Percentiles rank a stretch among this genome's conserved stretches.
These are phyloP conservation scores for Phellinidium pouzarii DNA, from an alignment of 1,284 basidiomycete species.

Conservation along the genomic window DNA sequence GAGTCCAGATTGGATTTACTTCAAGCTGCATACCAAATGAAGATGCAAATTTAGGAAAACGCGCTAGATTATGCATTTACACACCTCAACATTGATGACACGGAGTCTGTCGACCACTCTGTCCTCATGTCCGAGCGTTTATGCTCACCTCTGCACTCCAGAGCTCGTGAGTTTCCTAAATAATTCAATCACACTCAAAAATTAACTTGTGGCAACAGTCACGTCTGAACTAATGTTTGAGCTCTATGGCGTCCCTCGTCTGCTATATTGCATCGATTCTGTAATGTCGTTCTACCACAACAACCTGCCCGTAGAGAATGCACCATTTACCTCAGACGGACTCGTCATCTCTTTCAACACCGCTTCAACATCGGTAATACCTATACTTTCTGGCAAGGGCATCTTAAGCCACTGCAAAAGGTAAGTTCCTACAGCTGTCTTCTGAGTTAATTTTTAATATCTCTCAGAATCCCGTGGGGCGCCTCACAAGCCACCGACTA, in stretches of 20 bases:
- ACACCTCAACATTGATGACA: slow-evolving; percentile 73
- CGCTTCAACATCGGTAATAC: slow-evolving; percentile 82
- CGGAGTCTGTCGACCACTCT: slow-evolving; percentile 78
- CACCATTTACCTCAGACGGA: slow-evolving; percentile 56
- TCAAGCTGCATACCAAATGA: neutral
- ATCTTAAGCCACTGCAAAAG: slow-evolving; percentile 80
- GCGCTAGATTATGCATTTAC: slow-evolving; percentile 90
- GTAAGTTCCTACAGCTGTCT: slow-evolving; percentile 33
- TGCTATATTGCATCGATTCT: slow-evolving; percentile 88
- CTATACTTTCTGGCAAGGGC: slow-evolving; percentile 74
- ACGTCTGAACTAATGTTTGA: slow-evolving; percentile 98
- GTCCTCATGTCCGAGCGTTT: slow-evolving; percentile 93
- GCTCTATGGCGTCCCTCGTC: slow-evolving; percentile 80
- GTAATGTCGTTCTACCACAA: slow-evolving; percentile 90
- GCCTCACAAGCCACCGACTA: slow-evolving; percentile 87
- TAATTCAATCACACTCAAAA: slow-evolving; percentile 5
- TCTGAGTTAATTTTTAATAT: neutral
- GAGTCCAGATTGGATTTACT: slow-evolving; percentile 29
- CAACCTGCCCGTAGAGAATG: slow-evolving; percentile 34
- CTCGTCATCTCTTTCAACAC: slow-evolving; percentile 82
- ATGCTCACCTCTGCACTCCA: slow-evolving; percentile 84
- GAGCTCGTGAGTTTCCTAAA: slow-evolving; percentile 47
- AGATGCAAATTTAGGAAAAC: slow-evolving; percentile 66
- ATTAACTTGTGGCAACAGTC: slow-evolving; percentile 41
- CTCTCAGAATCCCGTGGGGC: slow-evolving; percentile 87